These are phyloP conservation scores for Pyrenopolyporus hunteri DNA, from an alignment of 495 filamentous ascomycete species.

Conservation along the genomic window DNA sequence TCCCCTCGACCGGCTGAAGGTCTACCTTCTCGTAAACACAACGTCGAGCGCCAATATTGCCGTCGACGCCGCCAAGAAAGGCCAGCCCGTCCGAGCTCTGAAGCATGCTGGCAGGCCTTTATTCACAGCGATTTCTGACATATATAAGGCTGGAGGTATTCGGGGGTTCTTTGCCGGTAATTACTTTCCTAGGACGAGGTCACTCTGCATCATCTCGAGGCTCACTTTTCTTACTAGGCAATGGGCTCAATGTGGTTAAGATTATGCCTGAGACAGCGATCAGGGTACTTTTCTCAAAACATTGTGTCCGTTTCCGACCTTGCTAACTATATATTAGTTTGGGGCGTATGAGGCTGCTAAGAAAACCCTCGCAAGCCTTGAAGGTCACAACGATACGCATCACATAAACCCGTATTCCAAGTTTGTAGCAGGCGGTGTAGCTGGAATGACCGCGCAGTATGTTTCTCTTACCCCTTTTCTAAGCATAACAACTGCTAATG, in stretches of 20 bases:
- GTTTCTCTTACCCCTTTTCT: conserved; percentile 33
- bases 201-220: background rate
- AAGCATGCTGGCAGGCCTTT: conserved; percentile 72
- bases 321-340: conserved; percentile 59
- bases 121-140: conserved; percentile 68
- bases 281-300: conserved; percentile 49
- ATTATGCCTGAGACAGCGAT: conserved; percentile 98
- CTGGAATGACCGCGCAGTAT: conserved; percentile 91
- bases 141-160: conserved; percentile 89
- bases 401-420: conserved; percentile 81
- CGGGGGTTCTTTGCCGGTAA: conserved; percentile 93
- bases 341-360: conserved; percentile 96
- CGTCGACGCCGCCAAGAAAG: conserved; percentile 71
- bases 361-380: conserved; percentile 80
- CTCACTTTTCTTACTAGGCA: conserved; percentile 63
- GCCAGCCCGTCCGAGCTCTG: conserved; percentile 68
- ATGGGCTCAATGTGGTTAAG: conserved; percentile 95
- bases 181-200: conserved; percentile 31
- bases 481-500: conserved; percentile 25
- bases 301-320: background rate
- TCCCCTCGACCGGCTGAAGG: conserved; percentile 94
- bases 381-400: conserved; percentile 85
- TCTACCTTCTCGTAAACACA: conserved; percentile 95
- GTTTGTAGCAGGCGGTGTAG: conserved; percentile 88
- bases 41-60: conserved; percentile 61